Evolutionary conservation across 2,329 filamentous ascomycete genomes (phyloP), one percentile per base, ranked within the genome.

Genomic region (Fusarium caatingaense): DNA sequence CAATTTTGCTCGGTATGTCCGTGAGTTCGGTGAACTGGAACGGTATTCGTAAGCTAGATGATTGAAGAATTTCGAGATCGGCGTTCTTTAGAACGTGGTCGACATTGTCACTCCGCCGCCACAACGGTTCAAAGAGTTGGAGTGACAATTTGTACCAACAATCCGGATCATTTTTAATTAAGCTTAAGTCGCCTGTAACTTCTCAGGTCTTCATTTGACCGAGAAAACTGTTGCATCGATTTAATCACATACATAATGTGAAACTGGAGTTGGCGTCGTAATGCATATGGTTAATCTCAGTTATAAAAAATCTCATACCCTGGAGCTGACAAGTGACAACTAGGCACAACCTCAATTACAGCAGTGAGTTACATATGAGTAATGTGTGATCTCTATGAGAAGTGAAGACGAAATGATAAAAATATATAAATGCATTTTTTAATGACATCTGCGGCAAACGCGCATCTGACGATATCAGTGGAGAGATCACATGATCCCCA

Each of bases 401-500:
- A 8, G 0, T 12, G 8, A 18, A 34, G 8, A 15, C 11, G 6
- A 32, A 8, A 32, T 4, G 2, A 11, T 27, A 3, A 13, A 21
- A 48, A 7, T 7, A 48, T 5, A 37, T 15, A 27, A 3, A 20
- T 11, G 8, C 9, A 20, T 18, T 15, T n/a, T 16, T 9, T 4
- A 23, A 23, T 37, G 23, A n/a, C 5, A 40, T 12, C 18, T 25
- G 47, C 54, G 61, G 41, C 28, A 54, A 66, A 21, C 47, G 47
- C 61, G 61, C 61, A 54, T 48, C 47, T 53, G 21, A 67, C 46
- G 44, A 42, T 50, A 60, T 71, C 25, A 50, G 67, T 71, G 67
- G 67, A 37, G 67, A 53, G 50, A 57, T 69, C 67, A 69, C 67
- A 69, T 69, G 67, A 68, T 69, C 53, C 32, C 53, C 44, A 46